These are phyloP conservation scores for Alliaria petiolata DNA, from an alignment of 345 rosid species.

Conservation along the genomic window DNA sequence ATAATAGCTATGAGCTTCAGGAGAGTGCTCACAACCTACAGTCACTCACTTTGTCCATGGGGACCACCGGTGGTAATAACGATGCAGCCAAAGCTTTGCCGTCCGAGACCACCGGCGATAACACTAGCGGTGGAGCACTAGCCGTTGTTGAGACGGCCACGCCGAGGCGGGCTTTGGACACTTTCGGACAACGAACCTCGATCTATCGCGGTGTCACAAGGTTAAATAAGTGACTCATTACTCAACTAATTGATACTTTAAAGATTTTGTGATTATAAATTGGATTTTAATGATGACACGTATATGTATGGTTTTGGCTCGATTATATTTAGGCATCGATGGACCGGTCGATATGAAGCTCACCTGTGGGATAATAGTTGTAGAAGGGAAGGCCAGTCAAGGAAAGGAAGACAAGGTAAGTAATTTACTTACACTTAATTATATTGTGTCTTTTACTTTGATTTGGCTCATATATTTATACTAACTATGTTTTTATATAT, in stretches of 20 bases:
- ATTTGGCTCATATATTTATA: background rate
- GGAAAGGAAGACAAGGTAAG: constrained; percentile 97
- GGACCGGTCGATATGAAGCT: constrained; percentile 99
- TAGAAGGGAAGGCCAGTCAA: constrained; percentile 97
- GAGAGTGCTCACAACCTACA: constrained; percentile 76
- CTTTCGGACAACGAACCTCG: constrained; percentile 97
- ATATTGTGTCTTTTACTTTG: background rate
- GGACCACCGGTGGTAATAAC: constrained; percentile 39
- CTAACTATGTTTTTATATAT: no score
- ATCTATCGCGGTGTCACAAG: constrained; percentile 98
- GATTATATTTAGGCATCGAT: constrained; percentile 62
- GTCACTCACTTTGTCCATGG: constrained; percentile 89
- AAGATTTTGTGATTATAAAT: background rate
- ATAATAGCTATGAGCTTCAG: constrained; percentile 53
- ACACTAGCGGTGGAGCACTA: constrained; percentile 45
- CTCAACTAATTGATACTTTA: background rate
- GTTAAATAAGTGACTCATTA: constrained; percentile 31
- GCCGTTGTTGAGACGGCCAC: constrained; percentile 50
- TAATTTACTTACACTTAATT: background rate
- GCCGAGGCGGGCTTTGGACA: constrained; percentile 81
- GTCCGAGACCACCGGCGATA: constrained; percentile 53
- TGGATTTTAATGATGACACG: background rate
- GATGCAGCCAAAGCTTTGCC: constrained; percentile 31
- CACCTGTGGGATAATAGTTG: constrained; percentile 99
- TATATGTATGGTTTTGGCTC: constrained; percentile 1